These are phyloP conservation scores for Claviceps monticola DNA, from an alignment of 2,329 filamentous ascomycete genomes.

Conservation along the genomic window DNA sequence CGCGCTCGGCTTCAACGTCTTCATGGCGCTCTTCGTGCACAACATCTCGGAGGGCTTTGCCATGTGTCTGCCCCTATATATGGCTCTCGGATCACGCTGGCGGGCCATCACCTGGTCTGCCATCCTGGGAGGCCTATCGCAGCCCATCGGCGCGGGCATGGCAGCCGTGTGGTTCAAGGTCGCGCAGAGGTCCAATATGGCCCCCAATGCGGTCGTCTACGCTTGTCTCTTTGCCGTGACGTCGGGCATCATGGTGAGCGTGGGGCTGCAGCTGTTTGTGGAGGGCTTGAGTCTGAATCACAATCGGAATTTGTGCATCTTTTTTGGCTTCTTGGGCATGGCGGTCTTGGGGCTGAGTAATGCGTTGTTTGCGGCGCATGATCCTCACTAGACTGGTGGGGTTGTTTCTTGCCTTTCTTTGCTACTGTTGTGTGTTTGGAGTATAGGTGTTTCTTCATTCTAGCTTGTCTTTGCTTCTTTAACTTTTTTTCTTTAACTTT, in stretches of 20 bases:
- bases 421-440: background rate
- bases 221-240: constrained; percentile 78
- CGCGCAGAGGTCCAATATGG: constrained; percentile 36
- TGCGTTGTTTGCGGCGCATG: constrained; percentile 56
- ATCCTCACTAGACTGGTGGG: background rate
- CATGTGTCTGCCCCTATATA: constrained; percentile 82
- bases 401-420: background rate
- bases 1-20: constrained; percentile 75
- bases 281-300: constrained; percentile 77
- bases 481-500: background rate
- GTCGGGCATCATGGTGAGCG: constrained; percentile 89
- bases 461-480: background rate
- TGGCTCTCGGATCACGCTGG: constrained; percentile 68
- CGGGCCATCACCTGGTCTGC: constrained; percentile 77
- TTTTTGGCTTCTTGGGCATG: constrained; percentile 79
- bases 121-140: constrained; percentile 70
- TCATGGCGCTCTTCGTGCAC: constrained; percentile 92
- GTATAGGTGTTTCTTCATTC: background rate
- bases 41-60: constrained; percentile 97
- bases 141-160: constrained; percentile 72
- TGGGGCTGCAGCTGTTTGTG: constrained; percentile 76
- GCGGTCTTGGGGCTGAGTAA: constrained; percentile 71
- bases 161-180: constrained; percentile 79
- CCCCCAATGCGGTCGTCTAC: constrained; percentile 47
- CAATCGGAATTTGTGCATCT: constrained; percentile 60